phyloP scores from a whole-genome alignment of 129 eudicot genomes.

The Flaveria brownii region DNA sequence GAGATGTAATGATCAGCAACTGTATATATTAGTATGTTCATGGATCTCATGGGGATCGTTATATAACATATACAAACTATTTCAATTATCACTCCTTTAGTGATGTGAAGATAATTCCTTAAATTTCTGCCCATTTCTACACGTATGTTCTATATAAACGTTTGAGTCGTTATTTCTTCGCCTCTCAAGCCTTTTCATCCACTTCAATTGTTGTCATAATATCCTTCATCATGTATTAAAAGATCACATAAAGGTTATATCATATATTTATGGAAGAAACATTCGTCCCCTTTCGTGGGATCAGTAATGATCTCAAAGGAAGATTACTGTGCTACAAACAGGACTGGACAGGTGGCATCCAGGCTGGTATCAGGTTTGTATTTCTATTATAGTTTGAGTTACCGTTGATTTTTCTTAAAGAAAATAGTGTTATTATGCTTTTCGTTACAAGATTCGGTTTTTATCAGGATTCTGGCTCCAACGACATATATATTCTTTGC shows the following conservation, averaged over 20 bases:
- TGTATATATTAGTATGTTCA: slow-evolving; percentile 31
- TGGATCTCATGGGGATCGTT: slow-evolving; percentile 41
- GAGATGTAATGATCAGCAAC: slow-evolving; percentile 39
- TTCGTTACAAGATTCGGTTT: slow-evolving; percentile 6
- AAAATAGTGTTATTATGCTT: slow-evolving; percentile 12
- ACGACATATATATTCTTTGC: slow-evolving; percentile 98
- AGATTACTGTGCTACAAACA: slow-evolving; percentile 91
- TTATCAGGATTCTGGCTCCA: slow-evolving; percentile 90
- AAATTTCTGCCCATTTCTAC: slow-evolving; percentile 43
- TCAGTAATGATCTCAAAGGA: slow-evolving; percentile 88
- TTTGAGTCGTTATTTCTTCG: slow-evolving; percentile 40
- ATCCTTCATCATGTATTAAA: not conserved
- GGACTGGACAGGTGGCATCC: slow-evolving; percentile 91
- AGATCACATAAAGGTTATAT: slow-evolving; percentile 10
- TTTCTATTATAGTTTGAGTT: not conserved
- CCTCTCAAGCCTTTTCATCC: slow-evolving; percentile 70
- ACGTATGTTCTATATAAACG: slow-evolving; percentile 34
- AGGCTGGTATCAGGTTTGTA: slow-evolving; percentile 87
- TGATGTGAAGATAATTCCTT: slow-evolving; percentile 32
- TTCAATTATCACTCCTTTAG: slow-evolving; percentile 23
- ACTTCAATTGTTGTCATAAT: slow-evolving; percentile 7
- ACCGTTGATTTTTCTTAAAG: not conserved
- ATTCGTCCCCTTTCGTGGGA: slow-evolving; percentile 92
- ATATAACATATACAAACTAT: slow-evolving; percentile 14
- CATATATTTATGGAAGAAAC: slow-evolving; percentile 79